Percentiles rank a stretch among this genome's conserved stretches.
Conservation (phyloP, 108 stramenopile genomes). For the Conticribra weissflogii region DNA sequence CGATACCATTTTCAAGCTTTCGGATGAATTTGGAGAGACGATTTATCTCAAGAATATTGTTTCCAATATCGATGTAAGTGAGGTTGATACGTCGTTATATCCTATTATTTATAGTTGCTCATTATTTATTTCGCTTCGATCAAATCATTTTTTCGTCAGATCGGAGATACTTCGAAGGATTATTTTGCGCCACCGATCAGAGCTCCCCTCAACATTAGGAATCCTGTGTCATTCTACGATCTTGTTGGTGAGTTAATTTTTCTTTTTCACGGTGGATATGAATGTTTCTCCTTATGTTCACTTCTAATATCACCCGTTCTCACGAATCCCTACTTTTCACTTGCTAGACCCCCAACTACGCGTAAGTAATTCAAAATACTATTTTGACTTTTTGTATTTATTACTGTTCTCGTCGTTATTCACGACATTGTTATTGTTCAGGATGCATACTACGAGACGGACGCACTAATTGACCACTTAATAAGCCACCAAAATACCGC, state of each 20-base stretch:
- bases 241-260: not conserved
- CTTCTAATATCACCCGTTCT: slow-evolving; percentile 1
- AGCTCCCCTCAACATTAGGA: slow-evolving; percentile 6
- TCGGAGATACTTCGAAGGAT: slow-evolving; percentile 4
- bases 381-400: not conserved
- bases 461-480: slow-evolving; percentile 15
- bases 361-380: not conserved
- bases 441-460: slow-evolving; percentile 35
- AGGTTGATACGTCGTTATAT: slow-evolving; percentile 9
- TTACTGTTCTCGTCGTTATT: not conserved
- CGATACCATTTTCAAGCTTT: slow-evolving; percentile 29
- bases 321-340: not conserved
- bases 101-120: no score
- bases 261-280: no score
- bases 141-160: not conserved
- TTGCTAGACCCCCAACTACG: not conserved
- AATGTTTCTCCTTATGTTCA: no score
- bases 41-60: slow-evolving; percentile 43
- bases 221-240: slow-evolving; percentile 15
- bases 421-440: not conserved
- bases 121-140: no score
- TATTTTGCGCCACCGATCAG: slow-evolving; percentile 8
- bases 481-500: slow-evolving; percentile 57
- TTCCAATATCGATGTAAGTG: slow-evolving; percentile 14
- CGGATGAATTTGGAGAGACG: slow-evolving; percentile 39